These are phyloP conservation scores for Colletotrichum sp. DNA, from an alignment of 2,329 filamentous ascomycete species.

Conservation along the genomic window DNA sequence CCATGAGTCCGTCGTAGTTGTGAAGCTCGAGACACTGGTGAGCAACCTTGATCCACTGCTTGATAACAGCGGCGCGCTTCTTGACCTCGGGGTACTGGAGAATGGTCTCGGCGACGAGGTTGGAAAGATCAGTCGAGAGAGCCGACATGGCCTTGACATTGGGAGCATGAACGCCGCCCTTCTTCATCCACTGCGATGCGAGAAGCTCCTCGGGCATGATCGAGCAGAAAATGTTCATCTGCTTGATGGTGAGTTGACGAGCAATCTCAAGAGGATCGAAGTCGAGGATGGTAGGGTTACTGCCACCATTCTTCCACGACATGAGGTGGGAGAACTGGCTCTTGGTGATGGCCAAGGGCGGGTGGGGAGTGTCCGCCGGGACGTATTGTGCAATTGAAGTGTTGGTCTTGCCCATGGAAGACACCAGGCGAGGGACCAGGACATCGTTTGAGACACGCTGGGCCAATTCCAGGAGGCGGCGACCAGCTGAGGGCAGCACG, in stretches of 20 bases:
- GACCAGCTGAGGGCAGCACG: constrained; percentile 77
- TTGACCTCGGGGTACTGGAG: constrained; percentile 88
- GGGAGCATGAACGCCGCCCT: constrained; percentile 75
- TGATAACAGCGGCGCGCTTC: constrained; percentile 88
- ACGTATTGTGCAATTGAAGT: constrained; percentile 75
- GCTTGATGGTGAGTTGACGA: constrained; percentile 89
- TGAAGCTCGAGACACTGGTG: constrained; percentile 85
- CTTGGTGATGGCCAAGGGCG: constrained; percentile 73
- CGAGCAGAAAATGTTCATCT: constrained; percentile 88
- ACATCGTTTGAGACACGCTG: constrained; percentile 78
- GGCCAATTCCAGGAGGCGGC: constrained; percentile 79
- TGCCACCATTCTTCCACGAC: constrained; percentile 76
- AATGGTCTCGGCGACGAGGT: constrained; percentile 92
- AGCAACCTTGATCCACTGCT: constrained; percentile 98
- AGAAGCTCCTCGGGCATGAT: constrained; percentile 93
- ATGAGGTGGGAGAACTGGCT: constrained; percentile 76
- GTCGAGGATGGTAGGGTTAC: constrained; percentile 77
- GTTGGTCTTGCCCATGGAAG: constrained; percentile 87
- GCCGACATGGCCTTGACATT: constrained; percentile 96
- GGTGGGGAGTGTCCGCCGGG: constrained; percentile 73
- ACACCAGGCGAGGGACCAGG: constrained; percentile 81
- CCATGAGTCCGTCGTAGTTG: constrained; percentile 97
- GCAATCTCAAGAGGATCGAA: constrained; percentile 92
- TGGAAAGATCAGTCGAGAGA: constrained; percentile 89
- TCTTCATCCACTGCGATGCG: constrained; percentile 93